phyloP scores from a whole-genome alignment of 208 protist species.

The Wallacemonas rigidus region DNA sequence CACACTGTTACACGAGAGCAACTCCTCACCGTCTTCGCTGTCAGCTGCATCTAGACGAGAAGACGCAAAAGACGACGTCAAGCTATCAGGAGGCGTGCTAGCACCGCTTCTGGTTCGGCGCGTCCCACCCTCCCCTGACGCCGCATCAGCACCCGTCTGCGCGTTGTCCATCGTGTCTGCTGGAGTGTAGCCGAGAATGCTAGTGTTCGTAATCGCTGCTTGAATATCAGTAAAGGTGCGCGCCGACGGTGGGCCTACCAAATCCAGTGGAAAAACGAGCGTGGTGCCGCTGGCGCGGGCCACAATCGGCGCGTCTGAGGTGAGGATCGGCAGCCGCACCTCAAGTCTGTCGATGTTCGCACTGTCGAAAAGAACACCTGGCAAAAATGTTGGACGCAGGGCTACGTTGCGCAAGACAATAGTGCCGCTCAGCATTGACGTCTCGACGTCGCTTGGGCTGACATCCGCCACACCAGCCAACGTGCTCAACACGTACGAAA shows the following conservation, averaged over 20 bases:
- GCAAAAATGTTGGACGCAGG: conserved; percentile 46
- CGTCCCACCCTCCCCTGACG: no score
- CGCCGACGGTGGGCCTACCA: conserved; percentile 23
- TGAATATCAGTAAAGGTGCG: conserved; percentile 53
- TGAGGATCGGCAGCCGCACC: conserved; percentile 72
- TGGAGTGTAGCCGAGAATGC: conserved; percentile 49
- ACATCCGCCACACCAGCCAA: conserved; percentile 79
- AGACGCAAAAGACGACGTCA: background rate
- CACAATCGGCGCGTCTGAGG: conserved; percentile 44
- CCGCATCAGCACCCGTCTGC: background rate
- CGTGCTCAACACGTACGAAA: conserved; percentile 69
- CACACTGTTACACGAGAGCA: conserved; percentile 70
- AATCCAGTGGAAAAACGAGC: conserved; percentile 43
- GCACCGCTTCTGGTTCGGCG: no score
- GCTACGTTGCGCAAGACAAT: conserved; percentile 55
- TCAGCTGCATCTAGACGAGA: background rate
- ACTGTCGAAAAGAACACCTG: conserved; percentile 51
- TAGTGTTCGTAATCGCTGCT: conserved; percentile 45
- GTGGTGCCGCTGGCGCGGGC: conserved; percentile 26
- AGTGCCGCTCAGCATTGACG: conserved; percentile 49
- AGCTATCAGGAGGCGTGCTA: background rate
- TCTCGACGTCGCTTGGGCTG: conserved; percentile 61
- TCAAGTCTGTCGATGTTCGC: conserved; percentile 47
- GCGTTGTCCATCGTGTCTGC: conserved; percentile 13
- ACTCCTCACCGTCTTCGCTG: conserved; percentile 45